Percentiles rank a stretch among this genome's conserved stretches.
These are phyloP conservation scores for Pistacia atlantica DNA, from an alignment of 345 rosid species.

Conservation along the genomic window DNA sequence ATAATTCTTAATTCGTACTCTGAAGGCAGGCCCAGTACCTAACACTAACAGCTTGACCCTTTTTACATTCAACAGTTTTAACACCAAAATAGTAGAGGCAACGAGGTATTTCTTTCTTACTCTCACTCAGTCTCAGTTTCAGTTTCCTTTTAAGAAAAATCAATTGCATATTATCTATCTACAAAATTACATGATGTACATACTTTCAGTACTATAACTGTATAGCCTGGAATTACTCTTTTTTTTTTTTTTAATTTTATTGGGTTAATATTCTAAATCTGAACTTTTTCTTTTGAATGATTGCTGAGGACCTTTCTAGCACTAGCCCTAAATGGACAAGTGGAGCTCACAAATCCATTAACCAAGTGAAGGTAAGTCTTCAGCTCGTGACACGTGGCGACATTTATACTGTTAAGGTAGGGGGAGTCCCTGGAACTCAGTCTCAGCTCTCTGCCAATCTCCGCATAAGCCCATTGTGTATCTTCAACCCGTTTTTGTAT, in stretches of 20 bases:
- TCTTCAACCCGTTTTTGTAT: constrained; percentile 55
- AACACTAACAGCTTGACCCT: no score
- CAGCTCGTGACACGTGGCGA: constrained; percentile 86
- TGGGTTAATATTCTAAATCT: neutral
- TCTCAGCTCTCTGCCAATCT: constrained; percentile 76
- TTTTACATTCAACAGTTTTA: neutral
- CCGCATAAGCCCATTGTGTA: constrained; percentile 78
- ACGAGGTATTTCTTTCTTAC: no score
- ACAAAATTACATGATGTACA: no score
- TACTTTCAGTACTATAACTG: no score
- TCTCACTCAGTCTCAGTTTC: no score
- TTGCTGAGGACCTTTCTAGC: constrained; percentile 41
- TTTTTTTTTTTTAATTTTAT: neutral
- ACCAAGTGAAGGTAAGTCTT: constrained; percentile 77
- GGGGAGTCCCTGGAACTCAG: constrained; percentile 74
- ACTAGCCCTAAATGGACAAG: constrained; percentile 66
- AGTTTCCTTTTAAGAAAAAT: no score
- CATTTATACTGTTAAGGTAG: constrained; percentile 45
- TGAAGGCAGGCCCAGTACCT: no score
- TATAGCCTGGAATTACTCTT: neutral
- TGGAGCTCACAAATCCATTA: constrained; percentile 67
- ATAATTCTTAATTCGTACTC: neutral
- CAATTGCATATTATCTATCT: no score
- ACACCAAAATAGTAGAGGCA: neutral
- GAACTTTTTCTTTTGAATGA: constrained; percentile 1